Conservation (phyloP, 2,329 filamentous ascomycete species). For the Trichoderma guizhouense region DNA sequence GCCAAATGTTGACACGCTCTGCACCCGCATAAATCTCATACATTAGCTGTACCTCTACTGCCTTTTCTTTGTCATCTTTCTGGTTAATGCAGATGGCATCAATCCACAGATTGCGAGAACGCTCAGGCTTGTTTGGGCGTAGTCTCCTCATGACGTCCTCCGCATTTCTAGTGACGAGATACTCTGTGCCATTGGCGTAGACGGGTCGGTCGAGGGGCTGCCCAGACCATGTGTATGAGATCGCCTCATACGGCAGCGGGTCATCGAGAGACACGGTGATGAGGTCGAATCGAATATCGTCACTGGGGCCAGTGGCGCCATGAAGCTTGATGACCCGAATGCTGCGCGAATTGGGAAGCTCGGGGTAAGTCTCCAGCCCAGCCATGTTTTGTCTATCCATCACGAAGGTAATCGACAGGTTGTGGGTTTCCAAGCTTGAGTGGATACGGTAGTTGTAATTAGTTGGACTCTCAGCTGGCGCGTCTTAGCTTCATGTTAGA, state of each 20-base stretch:
- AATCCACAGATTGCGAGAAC: background rate
- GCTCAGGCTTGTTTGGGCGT: background rate
- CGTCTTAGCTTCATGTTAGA: background rate
- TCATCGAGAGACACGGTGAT: background rate
- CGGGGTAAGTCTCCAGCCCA: background rate
- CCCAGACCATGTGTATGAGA: constrained; percentile 4
- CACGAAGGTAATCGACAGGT: background rate
- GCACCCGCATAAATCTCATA: background rate
- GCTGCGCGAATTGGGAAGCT: background rate
- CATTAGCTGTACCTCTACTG: constrained; percentile 10
- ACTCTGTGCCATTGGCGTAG: background rate
- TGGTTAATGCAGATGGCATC: constrained; percentile 19
- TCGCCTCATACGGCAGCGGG: background rate
- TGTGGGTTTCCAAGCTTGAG: background rate
- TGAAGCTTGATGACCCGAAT: background rate
- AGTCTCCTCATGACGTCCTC: background rate
- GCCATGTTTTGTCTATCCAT: background rate
- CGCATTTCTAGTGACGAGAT: background rate
- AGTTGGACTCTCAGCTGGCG: background rate
- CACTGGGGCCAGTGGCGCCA: background rate
- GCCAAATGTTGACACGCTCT: constrained; percentile 7
- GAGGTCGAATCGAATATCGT: background rate
- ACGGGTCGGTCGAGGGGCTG: background rate
- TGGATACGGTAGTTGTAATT: background rate
- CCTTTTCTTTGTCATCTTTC: constrained; percentile 4